These are phyloP conservation scores for Diplotaxis tenuifolia DNA, from an alignment of 345 rosid species.

Conservation along the genomic window DNA sequence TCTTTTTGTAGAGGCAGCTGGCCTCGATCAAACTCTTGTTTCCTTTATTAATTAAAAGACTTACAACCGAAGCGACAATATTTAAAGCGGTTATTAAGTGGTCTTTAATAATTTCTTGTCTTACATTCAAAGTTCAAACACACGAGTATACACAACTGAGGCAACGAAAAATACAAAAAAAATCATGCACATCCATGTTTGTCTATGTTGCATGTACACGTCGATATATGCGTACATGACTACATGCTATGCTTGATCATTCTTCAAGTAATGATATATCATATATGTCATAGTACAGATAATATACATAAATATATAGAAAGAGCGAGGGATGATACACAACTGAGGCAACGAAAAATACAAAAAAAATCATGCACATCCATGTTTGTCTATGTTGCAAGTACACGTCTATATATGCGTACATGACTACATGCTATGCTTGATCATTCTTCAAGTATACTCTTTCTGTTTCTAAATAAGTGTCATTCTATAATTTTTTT, in stretches of 20 bases:
- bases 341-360: background rate
- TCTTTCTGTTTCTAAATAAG: no score
- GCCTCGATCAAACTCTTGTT: constrained; percentile 34
- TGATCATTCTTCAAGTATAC: constrained; percentile 8
- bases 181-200: constrained; percentile 8
- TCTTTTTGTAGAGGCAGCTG: constrained; percentile 53
- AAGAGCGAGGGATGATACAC: no score
- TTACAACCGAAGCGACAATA: constrained; percentile 32
- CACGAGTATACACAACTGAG: background rate
- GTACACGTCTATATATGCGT: background rate
- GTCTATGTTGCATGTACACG: constrained; percentile 12
- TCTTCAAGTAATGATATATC: background rate
- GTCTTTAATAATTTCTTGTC: constrained; percentile 6
- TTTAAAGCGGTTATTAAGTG: constrained; percentile 14
- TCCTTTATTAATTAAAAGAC: constrained; percentile 22
- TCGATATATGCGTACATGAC: background rate
- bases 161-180: constrained; percentile 2
- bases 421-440: background rate
- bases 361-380: background rate
- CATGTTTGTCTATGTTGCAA: constrained; percentile 16
- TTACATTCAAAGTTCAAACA: constrained; percentile 8
- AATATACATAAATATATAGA: background rate
- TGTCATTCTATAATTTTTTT: no score
- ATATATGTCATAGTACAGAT: background rate
- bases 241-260: background rate